phyloP scores from a whole-genome alignment of 129 eudicot genomes.

The Arctium minus region DNA sequence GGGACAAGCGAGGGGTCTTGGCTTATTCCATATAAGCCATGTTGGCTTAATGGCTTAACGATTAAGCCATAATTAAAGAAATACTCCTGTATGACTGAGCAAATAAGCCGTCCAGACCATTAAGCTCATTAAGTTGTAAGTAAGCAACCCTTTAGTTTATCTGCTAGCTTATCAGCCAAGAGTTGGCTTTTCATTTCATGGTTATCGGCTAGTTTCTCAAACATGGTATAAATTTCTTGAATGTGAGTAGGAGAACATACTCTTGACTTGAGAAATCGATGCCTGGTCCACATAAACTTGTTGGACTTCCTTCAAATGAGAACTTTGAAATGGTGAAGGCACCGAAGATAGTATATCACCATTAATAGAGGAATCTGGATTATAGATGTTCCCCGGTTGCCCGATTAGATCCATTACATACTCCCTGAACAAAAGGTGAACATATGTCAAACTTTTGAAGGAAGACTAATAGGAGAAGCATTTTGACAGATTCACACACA shows the following conservation, averaged over 20 bases:
- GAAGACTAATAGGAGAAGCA: neutral
- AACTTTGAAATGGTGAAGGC: conserved; percentile 83
- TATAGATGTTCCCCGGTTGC: conserved; percentile 69
- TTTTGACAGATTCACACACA: neutral
- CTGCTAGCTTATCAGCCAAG: neutral
- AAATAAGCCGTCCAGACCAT: too few species aligned
- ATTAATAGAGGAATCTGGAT: conserved; percentile 83
- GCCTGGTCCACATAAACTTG: conserved; percentile 44
- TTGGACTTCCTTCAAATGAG: conserved; percentile 63
- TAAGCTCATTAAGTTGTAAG: too few species aligned
- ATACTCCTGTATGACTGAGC: too few species aligned
- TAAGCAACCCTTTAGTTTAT: neutral
- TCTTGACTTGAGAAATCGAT: conserved; percentile 40
- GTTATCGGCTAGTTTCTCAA: neutral
- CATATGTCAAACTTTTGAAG: neutral
- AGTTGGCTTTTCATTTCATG: neutral
- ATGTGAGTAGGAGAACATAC: conserved; percentile 12
- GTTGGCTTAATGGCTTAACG: too few species aligned
- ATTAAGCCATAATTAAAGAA: too few species aligned
- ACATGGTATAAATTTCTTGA: neutral
- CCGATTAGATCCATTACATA: conserved; percentile 87
- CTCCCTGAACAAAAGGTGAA: conserved; percentile 58
- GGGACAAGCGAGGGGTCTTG: too few species aligned
- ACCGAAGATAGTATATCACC: conserved; percentile 60
- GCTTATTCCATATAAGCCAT: too few species aligned